Base-by-base conservation (phyloP, 1,139 yeast species). In the Waltiozyma sp. region DNA sequence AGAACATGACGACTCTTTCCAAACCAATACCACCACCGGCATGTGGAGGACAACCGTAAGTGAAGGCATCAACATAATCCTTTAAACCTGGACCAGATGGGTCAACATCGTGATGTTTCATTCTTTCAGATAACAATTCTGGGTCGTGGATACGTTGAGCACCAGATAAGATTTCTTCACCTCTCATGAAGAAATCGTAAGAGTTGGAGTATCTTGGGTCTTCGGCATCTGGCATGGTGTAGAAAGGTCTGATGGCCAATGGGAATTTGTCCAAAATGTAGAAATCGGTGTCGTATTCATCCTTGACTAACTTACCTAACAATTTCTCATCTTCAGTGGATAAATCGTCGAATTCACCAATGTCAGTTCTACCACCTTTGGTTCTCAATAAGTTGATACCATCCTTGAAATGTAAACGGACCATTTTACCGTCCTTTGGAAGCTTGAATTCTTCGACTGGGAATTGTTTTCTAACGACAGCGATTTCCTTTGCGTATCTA, bases 1-100 rank as follows among this genome's bases (percentile, higher is more conserved):
- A 91, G 77, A 91, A 91, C 97, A 91, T 91, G 52, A 91, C 88
- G 38, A 91, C 98, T 72, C 99, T 86, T 70, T 91, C 99, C 54
- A 91, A 72, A 57, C 99, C 99, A 63, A 91, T 91, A 68, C 99
- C 99, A 69, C 98, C 99, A 64, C 99, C 99, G 23, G 96, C 99
- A 58, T 91, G 99, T 41, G 99, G 98, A 52, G 96, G 81, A 73
- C 96, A 91, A 19, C 97, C 99, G 62, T 83, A 89, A 40, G 76
- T 70, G 71, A 93, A 91, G 19, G 96, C 94, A 51, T 89, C 89
- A 49, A 87, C 82, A 65, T 93, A 91, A 62, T 93, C 97, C 60
- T 74, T 73, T 59, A 89, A 70, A 51, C 97, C 97, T 31, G 88
- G 84, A 49, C 75, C 75, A 45, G 67, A 68, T 48, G 95, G 87